A percentile compares a stretch with the other conserved stretches of the same genome.
Conservation (phyloP, 2,329 filamentous ascomycete genomes). For the Canariomyces notabilis region DNA sequence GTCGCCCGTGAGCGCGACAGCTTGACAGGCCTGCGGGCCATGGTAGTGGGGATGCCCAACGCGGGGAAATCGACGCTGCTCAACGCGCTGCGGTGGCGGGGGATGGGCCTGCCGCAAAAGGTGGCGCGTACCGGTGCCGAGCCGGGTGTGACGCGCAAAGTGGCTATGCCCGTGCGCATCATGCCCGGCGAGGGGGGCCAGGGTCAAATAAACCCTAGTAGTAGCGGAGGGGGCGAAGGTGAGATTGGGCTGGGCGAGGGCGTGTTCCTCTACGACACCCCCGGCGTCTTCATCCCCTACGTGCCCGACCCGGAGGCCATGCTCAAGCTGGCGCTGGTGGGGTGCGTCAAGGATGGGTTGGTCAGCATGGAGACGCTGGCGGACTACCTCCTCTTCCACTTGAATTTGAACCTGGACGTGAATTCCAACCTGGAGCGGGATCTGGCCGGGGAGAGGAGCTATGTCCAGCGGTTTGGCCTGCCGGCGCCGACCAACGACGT, state of each 20-base stretch:
- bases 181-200: constrained; percentile 33
- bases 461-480: constrained; percentile 47
- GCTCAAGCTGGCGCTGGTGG: constrained; percentile 90
- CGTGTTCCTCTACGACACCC: constrained; percentile 85
- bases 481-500: constrained; percentile 75
- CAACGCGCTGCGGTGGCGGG: constrained; percentile 71
- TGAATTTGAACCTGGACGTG: constrained; percentile 57
- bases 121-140: constrained; percentile 79
- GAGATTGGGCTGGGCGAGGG: constrained; percentile 44
- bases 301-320: constrained; percentile 80
- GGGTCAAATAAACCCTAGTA: constrained; percentile 21
- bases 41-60: constrained; percentile 97
- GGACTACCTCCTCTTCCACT: constrained; percentile 82
- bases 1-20: constrained; percentile 48
- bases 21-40: constrained; percentile 74
- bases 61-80: constrained; percentile 94
- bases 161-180: constrained; percentile 79
- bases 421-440: too few relatives aligned
- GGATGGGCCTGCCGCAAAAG: constrained; percentile 52
- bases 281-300: constrained; percentile 92
- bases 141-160: constrained; percentile 83
- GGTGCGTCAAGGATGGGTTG: constrained; percentile 84
- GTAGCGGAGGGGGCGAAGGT: constrained; percentile 10
- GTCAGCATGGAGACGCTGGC: constrained; percentile 73
- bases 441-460: constrained; percentile 58